phyloP scores from a whole-genome alignment of 192 early-diverging fungal genomes.

The Spinellus fusiger region DNA sequence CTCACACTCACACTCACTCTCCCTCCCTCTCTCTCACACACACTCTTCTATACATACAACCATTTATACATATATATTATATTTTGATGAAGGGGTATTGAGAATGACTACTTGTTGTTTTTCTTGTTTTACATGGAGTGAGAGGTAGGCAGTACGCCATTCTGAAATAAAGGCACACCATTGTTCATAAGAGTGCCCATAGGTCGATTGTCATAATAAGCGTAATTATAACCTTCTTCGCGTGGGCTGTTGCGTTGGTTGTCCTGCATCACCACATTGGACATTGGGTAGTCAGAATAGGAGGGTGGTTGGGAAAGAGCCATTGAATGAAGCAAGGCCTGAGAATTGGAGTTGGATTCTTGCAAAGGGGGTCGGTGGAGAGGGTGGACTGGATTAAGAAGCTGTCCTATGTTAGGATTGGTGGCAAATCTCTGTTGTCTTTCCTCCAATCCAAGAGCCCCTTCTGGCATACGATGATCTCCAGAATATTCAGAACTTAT shows the following conservation, averaged over 20 bases:
- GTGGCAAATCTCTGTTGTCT: slow-evolving; percentile 8
- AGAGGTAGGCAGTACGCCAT: not conserved
- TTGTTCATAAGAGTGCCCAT: not conserved
- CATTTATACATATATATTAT: not conserved
- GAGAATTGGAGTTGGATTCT: not conserved
- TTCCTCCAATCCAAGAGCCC: too few relatives aligned
- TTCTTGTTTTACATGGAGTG: not conserved
- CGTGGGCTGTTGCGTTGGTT: not conserved
- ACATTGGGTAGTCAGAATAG: not conserved
- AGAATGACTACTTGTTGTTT: too few relatives aligned
- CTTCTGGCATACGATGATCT: not conserved
- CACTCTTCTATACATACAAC: too few relatives aligned
- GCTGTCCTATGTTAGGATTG: slow-evolving; percentile 22
- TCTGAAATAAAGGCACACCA: not conserved
- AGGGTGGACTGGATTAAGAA: slow-evolving; percentile 27
- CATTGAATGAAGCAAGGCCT: not conserved
- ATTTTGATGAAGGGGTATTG: too few relatives aligned
- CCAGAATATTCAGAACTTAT: slow-evolving; percentile 6
- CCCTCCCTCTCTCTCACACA: too few relatives aligned
- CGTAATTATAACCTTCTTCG: not conserved
- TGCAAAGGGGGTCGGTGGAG: not conserved
- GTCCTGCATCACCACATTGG: not conserved
- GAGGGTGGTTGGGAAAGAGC: not conserved
- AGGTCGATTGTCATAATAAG: not conserved
- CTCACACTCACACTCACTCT: too few relatives aligned